Evolutionary conservation across 75 land plant species (phyloP).

Genomic region (Pseudotsuga menziesii): DNA sequence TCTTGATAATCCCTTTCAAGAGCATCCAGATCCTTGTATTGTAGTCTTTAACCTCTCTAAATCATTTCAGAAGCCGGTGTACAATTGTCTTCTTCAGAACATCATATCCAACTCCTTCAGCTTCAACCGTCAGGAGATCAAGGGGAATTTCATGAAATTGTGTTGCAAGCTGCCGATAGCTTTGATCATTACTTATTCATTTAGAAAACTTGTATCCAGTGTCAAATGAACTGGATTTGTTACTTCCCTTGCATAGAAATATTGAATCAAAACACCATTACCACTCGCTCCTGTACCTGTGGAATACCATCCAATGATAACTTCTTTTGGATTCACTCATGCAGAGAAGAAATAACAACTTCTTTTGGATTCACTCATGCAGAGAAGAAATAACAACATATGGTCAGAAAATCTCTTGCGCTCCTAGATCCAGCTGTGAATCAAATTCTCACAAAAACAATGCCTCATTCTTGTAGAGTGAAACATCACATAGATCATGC

Average conservation of each 20-base stretch:
- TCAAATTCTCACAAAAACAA: no score
- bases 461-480: no score
- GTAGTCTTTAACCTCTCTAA: constrained; percentile 91
- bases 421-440: no score
- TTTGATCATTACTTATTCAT: constrained; percentile 64
- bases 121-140: constrained; percentile 89
- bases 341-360: no score
- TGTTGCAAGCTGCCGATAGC: constrained; percentile 86
- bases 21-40: constrained; percentile 60
- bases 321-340: no score
- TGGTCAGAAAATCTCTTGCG: no score
- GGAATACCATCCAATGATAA: no score
- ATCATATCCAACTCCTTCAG: constrained; percentile 95
- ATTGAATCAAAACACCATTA: constrained; percentile 91
- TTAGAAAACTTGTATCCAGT: constrained; percentile 82
- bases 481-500: no score
- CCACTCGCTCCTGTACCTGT: constrained; percentile 90
- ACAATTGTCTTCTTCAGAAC: constrained; percentile 77
- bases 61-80: constrained; percentile 90
- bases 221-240: constrained; percentile 83
- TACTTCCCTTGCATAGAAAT: constrained; percentile 87
- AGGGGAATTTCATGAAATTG: constrained; percentile 97
- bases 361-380: no score
- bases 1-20: no score
- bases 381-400: no score